Conservation (phyloP, 768 basidiomycete species). For the Russula earlei region DNA sequence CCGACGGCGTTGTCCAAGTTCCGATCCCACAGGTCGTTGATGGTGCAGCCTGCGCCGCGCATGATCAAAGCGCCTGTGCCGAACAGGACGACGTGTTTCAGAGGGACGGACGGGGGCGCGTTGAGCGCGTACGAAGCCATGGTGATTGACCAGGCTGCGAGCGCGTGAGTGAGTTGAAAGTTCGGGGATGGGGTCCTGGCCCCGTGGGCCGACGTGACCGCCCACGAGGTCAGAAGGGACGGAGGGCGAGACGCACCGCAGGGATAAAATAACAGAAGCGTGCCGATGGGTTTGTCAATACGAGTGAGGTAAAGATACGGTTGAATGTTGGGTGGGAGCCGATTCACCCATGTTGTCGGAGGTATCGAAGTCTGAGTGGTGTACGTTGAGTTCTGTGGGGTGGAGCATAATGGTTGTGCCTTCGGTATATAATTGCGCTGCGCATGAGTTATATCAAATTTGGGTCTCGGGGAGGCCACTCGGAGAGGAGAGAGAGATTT, state of each 20-base stretch:
- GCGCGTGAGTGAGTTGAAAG: no score
- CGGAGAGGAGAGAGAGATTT: background rate
- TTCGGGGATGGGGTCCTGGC: background rate
- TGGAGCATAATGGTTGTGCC: background rate
- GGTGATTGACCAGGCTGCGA: constrained; percentile 90
- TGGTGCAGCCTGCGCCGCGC: constrained; percentile 97
- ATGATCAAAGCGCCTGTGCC: constrained; percentile 88
- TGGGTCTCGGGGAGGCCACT: background rate
- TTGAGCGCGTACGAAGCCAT: constrained; percentile 85
- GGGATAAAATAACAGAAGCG: constrained; percentile 84
- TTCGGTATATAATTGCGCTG: background rate
- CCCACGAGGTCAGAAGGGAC: no score
- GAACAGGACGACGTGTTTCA: constrained; percentile 75
- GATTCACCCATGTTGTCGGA: constrained; percentile 54
- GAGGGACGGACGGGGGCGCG: constrained; percentile 53
- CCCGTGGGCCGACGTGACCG: no score
- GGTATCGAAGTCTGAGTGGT: constrained; percentile 9
- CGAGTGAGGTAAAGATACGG: constrained; percentile 86
- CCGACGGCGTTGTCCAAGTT: constrained; percentile 89
- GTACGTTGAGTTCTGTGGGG: background rate
- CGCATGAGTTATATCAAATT: background rate
- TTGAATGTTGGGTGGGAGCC: constrained; percentile 43
- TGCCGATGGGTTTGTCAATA: constrained; percentile 95
- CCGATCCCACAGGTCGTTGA: constrained; percentile 98
- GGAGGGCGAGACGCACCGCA: constrained; percentile 56